phyloP scores from a whole-genome alignment of 176 grass and related monocot genomes.

The Cenchrus purpureus region DNA sequence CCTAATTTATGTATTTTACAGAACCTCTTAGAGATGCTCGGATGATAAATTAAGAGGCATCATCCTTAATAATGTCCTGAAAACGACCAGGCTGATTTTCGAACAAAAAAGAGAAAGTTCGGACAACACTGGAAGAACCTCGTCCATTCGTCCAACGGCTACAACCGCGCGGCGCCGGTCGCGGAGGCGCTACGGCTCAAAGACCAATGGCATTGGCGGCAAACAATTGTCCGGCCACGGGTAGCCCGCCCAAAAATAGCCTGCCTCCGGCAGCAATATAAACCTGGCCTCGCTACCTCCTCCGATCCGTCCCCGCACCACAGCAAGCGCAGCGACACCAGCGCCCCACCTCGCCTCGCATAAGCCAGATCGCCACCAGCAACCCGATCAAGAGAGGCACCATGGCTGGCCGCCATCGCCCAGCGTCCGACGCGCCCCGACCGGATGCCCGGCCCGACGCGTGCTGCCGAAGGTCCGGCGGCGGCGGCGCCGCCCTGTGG shows the following conservation, averaged over 20 bases:
- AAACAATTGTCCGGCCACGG: background rate
- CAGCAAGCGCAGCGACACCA: background rate
- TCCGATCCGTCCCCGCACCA: background rate
- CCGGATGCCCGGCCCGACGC: no score
- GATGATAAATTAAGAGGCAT: no score
- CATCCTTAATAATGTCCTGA: no score
- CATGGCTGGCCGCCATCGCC: no score
- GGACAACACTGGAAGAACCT: no score
- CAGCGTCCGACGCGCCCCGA: background rate
- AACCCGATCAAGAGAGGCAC: background rate
- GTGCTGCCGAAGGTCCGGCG: background rate
- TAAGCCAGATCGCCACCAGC: background rate
- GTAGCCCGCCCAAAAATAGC: background rate
- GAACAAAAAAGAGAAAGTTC: no score
- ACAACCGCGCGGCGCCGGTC: no score
- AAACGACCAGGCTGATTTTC: no score
- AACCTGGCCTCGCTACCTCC: background rate
- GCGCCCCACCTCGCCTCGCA: background rate
- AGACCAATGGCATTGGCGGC: background rate
- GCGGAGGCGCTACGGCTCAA: background rate
- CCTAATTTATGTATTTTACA: no score
- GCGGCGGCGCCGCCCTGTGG: background rate
- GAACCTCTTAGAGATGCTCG: no score
- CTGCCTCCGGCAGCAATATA: conserved; percentile 5
- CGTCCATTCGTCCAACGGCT: no score